Evolutionary conservation across 106 monocot species (phyloP), one percentile per base, ranked within the genome.

Genomic region (Platanthera zijinensis): DNA sequence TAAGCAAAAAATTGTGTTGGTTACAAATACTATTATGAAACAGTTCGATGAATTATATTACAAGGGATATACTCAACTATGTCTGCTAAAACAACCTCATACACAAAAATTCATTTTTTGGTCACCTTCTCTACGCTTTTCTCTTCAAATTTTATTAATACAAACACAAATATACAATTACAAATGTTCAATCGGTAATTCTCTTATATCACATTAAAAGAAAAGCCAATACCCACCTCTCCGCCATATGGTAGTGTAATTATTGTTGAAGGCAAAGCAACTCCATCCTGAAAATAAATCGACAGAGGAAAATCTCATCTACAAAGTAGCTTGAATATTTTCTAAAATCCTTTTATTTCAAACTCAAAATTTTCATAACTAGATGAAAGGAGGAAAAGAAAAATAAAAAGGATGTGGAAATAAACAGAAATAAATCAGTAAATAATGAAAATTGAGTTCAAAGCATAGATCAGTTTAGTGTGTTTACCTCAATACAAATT

Each of bases 221-320:
- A 21, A 88, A 71, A 28, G 8, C 30, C 32, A 32, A 83, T 7
- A n/a, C 78, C 75, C 81, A 99, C 97, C 83, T 94, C 94, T 84
- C 97, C 97, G 78, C 97, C 97, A 86, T 90, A 99, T 47, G 97
- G 88, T 75, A 94, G 74, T n/a, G 86, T 94, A 57, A 99, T 52
- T 56, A 80, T 81, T 77, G 97, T 99, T 75, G 86, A 83, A 78
- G 97, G 97, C 76, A 94, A 83, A 86, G 93, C 97, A 45, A 90
- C 97, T 59, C 97, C 97, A 81, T 99, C 97, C 97, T 99, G 86
- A 59, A 83, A 5, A 81, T 28, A 49, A 21, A 69, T 19, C 72
- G 45, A 73, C 12, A n/a, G 6, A 5, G 12, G 10, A n/a, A 64
- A 54, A 47, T 70, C 15, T 70, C 70, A 70, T 70, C 22, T 66